These are phyloP conservation scores for Metschnikowia chrysomelidarum DNA, from an alignment of 805 yeast genomes.

Conservation along the genomic window DNA sequence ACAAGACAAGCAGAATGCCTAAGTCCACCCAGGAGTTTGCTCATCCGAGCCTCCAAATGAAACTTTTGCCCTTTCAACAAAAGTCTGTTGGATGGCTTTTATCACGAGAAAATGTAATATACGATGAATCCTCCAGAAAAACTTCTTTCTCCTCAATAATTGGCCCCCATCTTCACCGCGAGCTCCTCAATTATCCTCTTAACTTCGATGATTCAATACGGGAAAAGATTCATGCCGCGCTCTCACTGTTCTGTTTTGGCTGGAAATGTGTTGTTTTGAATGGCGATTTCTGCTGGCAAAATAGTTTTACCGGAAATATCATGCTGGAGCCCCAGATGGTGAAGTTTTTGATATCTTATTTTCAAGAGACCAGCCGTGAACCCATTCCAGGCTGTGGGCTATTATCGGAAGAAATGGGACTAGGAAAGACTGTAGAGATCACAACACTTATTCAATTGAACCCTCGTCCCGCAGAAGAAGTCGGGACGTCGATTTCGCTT, in stretches of 20 bases:
- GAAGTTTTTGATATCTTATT: constrained; percentile 25
- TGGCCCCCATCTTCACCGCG: constrained; percentile 7
- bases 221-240: constrained; percentile 23
- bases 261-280: constrained; percentile 36
- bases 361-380: constrained; percentile 22
- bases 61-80: constrained; percentile 49
- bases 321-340: constrained; percentile 31
- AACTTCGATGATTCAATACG: constrained; percentile 19
- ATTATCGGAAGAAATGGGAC: constrained; percentile 94
- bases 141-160: constrained; percentile 24
- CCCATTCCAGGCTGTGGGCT: constrained; percentile 58
- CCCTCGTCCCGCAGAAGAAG: constrained; percentile 44
- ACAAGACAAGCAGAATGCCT: constrained; percentile 35
- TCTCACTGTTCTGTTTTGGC: constrained; percentile 51
- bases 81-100: constrained; percentile 59
- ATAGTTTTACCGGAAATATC: constrained; percentile 49
- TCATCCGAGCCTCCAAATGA: constrained; percentile 44
- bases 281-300: constrained; percentile 41
- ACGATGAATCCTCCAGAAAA: constrained; percentile 25
- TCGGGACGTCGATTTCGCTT: constrained; percentile 28
- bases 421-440: constrained; percentile 91
- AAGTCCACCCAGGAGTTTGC: constrained; percentile 22
- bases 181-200: constrained; percentile 7
- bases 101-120: constrained; percentile 45
- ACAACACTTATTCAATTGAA: constrained; percentile 63